These are phyloP conservation scores for Colletotrichum sp. DNA, from an alignment of 2,329 filamentous ascomycete species.

Conservation along the genomic window DNA sequence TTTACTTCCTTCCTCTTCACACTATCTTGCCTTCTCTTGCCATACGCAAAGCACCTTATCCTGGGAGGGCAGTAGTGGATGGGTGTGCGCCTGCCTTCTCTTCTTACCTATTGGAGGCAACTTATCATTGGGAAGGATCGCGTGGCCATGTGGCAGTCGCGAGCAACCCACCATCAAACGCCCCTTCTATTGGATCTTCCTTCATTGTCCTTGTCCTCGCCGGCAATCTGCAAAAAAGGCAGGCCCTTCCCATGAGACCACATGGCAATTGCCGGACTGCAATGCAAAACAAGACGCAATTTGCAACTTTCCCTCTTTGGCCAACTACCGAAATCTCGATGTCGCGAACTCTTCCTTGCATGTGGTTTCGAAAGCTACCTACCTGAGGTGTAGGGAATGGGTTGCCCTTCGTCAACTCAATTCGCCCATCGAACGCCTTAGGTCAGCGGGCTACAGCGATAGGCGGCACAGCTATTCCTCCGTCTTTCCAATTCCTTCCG, in stretches of 20 bases:
- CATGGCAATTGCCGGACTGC: not conserved
- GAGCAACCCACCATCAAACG: not conserved
- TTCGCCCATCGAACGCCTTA: not conserved
- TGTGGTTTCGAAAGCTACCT: not conserved
- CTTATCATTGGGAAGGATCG: not conserved
- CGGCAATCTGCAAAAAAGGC: not conserved
- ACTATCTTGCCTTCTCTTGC: not conserved
- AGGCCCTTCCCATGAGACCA: not conserved
- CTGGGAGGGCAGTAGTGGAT: not conserved
- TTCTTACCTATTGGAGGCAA: not conserved
- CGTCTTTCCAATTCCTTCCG: not conserved
- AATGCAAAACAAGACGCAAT: not conserved
- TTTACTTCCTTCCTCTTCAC: not conserved
- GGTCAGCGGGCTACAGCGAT: not conserved
- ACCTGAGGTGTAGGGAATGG: not conserved
- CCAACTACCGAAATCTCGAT: not conserved
- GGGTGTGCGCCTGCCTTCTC: not conserved
- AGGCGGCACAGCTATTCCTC: not conserved
- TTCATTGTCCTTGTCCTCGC: not conserved
- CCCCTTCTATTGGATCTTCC: not conserved
- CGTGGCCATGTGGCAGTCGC: not conserved
- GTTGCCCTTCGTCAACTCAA: not conserved
- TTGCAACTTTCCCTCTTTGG: not conserved
- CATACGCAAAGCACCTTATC: not conserved
- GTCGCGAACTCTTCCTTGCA: not conserved